A percentile compares a stretch with the other conserved stretches of the same genome.
Conservation (phyloP, 305 asterid genomes). For the Fraxinus nigra region DNA sequence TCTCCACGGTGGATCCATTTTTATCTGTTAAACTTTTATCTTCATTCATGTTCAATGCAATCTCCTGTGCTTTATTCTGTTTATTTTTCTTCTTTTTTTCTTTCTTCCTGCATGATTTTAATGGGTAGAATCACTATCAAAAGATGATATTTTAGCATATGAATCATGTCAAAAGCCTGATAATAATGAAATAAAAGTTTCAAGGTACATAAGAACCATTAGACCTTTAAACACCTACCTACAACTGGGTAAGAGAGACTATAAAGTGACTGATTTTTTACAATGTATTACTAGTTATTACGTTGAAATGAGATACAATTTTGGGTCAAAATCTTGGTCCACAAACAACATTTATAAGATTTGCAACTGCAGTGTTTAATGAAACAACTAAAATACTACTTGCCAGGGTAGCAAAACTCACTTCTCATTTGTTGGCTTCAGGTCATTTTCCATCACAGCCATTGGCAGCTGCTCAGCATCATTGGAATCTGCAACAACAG, state of each 20-base stretch:
- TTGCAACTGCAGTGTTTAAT: not conserved
- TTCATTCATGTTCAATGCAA: constrained; percentile 27
- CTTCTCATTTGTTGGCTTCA: constrained; percentile 46
- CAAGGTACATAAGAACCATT: not conserved
- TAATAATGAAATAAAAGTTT: not conserved
- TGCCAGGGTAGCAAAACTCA: constrained; percentile 36
- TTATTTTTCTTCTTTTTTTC: constrained; percentile 56
- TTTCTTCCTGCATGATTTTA: constrained; percentile 44
- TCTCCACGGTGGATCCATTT: constrained; percentile 32
- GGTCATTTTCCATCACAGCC: constrained; percentile 39
- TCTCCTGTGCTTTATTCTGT: constrained; percentile 51
- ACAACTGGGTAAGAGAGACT: not conserved
- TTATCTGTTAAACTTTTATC: constrained; percentile 35
- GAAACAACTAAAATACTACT: not conserved
- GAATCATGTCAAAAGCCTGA: not conserved
- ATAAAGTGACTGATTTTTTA: not conserved
- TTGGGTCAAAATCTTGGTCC: not conserved
- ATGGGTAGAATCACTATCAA: not conserved
- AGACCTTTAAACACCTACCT: not conserved
- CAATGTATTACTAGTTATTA: not conserved
- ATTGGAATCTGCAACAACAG: constrained; percentile 27
- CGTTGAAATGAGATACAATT: constrained; percentile 8
- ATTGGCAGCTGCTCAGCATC: constrained; percentile 30
- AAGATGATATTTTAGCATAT: not conserved
- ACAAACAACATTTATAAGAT: not conserved